Base-by-base conservation (phyloP, 305 asterid species). In the Fraxinus baroniana region DNA sequence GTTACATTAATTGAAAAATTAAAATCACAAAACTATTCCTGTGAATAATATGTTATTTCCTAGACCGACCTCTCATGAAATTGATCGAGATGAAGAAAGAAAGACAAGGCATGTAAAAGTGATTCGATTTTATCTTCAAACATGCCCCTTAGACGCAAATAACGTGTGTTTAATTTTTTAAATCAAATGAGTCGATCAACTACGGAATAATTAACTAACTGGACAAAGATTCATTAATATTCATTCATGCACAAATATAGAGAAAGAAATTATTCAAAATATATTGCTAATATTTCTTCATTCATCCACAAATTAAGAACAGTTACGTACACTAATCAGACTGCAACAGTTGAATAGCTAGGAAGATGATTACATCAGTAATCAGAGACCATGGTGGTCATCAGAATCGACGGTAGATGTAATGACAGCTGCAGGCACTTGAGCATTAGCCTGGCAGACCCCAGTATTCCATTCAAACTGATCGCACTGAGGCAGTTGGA, bases 341-440 rank as follows among this genome's bases (percentile, higher is more conserved):
- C 76, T 5, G 41, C 37, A 71, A 7, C 76, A 32, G 76, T 71
- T 17, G 76, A 71, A 15, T 32, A 68, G 39, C 71, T 60, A 60
- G 71, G 18, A 28, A 66, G n/a, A 26, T 32, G 13, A 32, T 71
- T 71, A 71, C 76, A 71, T 71, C 44, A 32, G 76, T 66, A 33
- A 75, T 89, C 86, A 91, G 32, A 83, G 86, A 78, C 95, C 91
- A 46, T 74, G 82, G 81, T 73, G 90, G 81, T 80, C 88, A 44
- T 85, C 89, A 81, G 49, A 84, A 46, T 81, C 88, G 68, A 82
- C 81, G 74, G 81, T 80, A 79, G 91, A 74, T 30, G 83, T 80
- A 79, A 80, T 30, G 73, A 88, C 91, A 85, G 88, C 82, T 82
- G 94, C 84, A 83, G 95, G 94, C 81, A 39, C 88, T 60, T 70